Evolutionary conservation across 2,329 filamentous ascomycete genomes (phyloP).

Genomic region (Alternaria atra): DNA sequence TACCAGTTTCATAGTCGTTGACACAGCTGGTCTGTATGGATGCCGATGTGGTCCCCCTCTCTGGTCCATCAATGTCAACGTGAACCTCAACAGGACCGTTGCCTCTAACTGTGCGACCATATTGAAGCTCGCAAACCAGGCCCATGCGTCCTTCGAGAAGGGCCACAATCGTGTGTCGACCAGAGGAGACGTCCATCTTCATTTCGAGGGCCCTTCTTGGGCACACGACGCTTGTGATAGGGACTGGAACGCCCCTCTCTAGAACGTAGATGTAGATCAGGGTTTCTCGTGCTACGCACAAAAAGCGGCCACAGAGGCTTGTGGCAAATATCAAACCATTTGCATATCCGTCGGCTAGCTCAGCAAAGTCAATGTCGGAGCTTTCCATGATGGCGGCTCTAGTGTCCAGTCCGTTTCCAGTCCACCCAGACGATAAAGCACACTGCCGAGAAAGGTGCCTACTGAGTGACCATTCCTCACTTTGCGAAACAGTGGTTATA

Average conservation of each 20-base stretch:
- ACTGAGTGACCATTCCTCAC: conserved; percentile 55
- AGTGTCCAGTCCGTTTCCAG: conserved; percentile 43
- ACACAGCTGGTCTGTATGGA: conserved; percentile 20
- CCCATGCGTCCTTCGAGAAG: conserved; percentile 68
- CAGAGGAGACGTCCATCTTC: conserved; percentile 69
- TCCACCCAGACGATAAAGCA: conserved; percentile 55
- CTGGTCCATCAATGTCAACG: conserved; percentile 18
- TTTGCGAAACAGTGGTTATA: neutral
- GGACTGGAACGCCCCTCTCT: conserved; percentile 49
- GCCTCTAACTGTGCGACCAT: conserved; percentile 6
- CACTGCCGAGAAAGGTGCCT: conserved; percentile 61
- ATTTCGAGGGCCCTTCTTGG: conserved; percentile 66
- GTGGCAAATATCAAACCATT: conserved; percentile 58
- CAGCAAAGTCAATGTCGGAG: conserved; percentile 48
- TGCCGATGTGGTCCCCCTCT: conserved; percentile 17
- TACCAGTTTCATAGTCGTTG: conserved; percentile 14
- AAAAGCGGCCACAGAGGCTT: conserved; percentile 67
- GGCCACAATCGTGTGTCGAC: conserved; percentile 65
- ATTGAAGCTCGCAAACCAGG: conserved; percentile 63
- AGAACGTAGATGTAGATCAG: conserved; percentile 67
- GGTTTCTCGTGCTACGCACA: conserved; percentile 64
- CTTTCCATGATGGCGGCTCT: conserved; percentile 24
- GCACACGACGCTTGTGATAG: conserved; percentile 65
- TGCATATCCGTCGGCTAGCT: conserved; percentile 38
- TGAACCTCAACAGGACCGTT: conserved; percentile 19